Evolutionary conservation across 257 asterid species (phyloP).

Genomic region (Solanum medicagineum): DNA sequence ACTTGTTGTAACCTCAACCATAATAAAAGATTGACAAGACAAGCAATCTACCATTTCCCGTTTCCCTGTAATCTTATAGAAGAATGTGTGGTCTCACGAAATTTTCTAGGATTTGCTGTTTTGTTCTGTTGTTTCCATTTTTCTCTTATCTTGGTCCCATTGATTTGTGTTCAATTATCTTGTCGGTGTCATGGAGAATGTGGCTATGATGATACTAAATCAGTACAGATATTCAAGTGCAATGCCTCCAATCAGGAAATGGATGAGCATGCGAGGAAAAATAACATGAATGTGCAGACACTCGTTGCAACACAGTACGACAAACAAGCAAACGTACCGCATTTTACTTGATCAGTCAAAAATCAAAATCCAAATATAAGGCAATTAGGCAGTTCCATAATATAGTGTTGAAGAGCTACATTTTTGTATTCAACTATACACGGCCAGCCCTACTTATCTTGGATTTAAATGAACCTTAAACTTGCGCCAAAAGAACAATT

Average conservation of each 20-base stretch:
- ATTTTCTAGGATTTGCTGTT: not conserved
- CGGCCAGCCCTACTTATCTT: not conserved
- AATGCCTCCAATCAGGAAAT: not conserved
- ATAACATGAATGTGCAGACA: not conserved
- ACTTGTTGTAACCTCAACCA: constrained; percentile 16
- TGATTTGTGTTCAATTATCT: not conserved
- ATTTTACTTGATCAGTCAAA: not conserved
- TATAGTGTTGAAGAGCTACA: not conserved
- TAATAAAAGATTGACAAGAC: constrained; percentile 18
- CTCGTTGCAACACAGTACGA: not conserved
- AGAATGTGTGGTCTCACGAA: constrained; percentile 1
- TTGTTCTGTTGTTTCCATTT: not conserved
- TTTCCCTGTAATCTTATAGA: not conserved
- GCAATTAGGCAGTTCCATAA: not conserved
- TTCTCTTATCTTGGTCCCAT: not conserved
- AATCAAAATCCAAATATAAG: not conserved
- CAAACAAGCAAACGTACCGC: not conserved
- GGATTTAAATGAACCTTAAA: not conserved
- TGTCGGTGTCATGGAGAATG: not conserved
- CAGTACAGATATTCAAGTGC: not conserved
- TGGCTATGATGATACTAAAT: not conserved
- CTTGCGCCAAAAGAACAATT: not conserved
- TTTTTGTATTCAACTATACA: not conserved
- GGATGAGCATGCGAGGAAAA: not conserved
- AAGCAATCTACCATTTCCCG: constrained; percentile 10